Conservation (phyloP, 495 filamentous ascomycete species). For the Trichocladium antarcticum region DNA sequence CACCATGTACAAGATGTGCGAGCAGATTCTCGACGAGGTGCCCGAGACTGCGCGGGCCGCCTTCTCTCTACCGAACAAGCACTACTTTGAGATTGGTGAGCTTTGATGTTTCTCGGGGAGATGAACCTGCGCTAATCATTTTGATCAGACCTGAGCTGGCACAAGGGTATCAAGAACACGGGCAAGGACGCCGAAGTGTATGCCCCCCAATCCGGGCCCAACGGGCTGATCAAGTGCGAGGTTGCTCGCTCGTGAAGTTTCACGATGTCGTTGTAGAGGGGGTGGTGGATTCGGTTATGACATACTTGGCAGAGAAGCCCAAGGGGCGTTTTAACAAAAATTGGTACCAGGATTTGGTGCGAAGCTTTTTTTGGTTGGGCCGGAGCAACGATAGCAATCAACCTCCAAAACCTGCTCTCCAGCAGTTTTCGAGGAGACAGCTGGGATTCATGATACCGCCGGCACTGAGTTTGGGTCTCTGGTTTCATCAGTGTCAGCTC, state of each 20-base stretch:
- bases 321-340: too few relatives aligned
- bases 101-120: constrained; percentile 9
- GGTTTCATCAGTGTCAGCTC: too few relatives aligned
- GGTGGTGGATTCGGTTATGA: too few relatives aligned
- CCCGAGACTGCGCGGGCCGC: constrained; percentile 61
- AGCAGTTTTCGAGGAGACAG: too few relatives aligned
- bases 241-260: constrained; percentile 46
- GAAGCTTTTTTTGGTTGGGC: too few relatives aligned
- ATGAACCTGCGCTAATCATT: constrained; percentile 61
- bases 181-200: constrained; percentile 95
- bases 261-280: too few relatives aligned
- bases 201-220: constrained; percentile 83
- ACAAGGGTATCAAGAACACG: constrained; percentile 93
- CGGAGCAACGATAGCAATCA: too few relatives aligned
- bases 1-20: constrained; percentile 97
- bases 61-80: constrained; percentile 90
- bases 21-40: constrained; percentile 69
- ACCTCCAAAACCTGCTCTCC: too few relatives aligned
- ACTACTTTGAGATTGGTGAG: constrained; percentile 96
- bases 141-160: constrained; percentile 74
- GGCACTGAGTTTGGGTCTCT: too few relatives aligned
- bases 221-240: constrained; percentile 92
- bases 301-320: neutral
- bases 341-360: too few relatives aligned
- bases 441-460: too few relatives aligned